Evolutionary conservation across 805 yeast species (phyloP).

Genomic region (Yamadazyma insecticola): DNA sequence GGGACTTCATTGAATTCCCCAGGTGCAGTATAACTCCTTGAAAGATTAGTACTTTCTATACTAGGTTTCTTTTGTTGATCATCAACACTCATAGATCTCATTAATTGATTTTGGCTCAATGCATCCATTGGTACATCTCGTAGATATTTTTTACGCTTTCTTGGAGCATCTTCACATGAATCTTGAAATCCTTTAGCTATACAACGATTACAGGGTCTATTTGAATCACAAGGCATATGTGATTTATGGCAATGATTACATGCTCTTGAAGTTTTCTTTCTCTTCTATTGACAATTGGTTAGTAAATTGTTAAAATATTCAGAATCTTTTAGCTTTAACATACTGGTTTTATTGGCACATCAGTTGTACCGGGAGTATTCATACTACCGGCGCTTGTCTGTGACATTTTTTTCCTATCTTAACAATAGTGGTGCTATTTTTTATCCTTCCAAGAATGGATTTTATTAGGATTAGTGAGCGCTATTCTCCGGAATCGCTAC

Average conservation of each 20-base stretch:
- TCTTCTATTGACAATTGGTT: constrained; percentile 25
- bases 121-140: constrained; percentile 45
- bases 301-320: too few relatives aligned
- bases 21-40: not conserved
- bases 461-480: too few relatives aligned
- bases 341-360: too few relatives aligned
- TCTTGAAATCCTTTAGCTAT: constrained; percentile 58
- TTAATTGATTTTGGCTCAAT: constrained; percentile 5
- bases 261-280: constrained; percentile 76
- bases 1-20: constrained; percentile 1
- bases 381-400: too few relatives aligned
- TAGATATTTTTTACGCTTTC: constrained; percentile 80
- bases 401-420: too few relatives aligned
- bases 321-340: too few relatives aligned
- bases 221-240: constrained; percentile 87
- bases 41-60: too few relatives aligned
- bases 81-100: constrained; percentile 2
- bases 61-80: constrained; percentile 1
- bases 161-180: constrained; percentile 83
- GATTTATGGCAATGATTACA: constrained; percentile 88
- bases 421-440: too few relatives aligned
- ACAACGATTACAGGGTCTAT: constrained; percentile 81
- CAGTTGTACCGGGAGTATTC: too few relatives aligned
- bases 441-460: too few relatives aligned
- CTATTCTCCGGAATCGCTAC: too few relatives aligned